Conservation (phyloP, 2,329 filamentous ascomycete species). For the Apiospora hydei region DNA sequence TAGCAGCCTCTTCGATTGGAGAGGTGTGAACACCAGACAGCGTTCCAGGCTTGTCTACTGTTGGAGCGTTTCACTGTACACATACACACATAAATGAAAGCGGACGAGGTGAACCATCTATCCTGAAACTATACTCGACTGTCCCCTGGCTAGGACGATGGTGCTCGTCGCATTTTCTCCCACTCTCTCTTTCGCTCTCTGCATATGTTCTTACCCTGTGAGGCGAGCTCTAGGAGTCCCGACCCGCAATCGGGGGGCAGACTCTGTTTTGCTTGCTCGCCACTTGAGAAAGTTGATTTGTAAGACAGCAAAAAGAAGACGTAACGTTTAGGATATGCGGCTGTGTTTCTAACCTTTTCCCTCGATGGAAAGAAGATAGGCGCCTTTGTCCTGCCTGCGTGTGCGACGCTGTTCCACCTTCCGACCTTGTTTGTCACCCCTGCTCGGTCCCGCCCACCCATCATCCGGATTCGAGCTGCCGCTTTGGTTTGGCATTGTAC, state of each 20-base stretch:
- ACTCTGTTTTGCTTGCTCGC: background rate
- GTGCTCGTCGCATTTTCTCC: background rate
- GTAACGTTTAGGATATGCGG: background rate
- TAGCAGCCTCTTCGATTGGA: background rate
- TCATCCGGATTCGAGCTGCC: conserved; percentile 16
- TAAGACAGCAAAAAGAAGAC: background rate
- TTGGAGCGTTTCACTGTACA: background rate
- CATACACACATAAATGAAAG: background rate
- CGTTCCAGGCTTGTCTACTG: conserved; percentile 1
- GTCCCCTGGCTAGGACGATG: background rate
- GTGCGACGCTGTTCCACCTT: conserved; percentile 16
- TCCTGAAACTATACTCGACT: background rate
- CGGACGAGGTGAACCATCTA: background rate
- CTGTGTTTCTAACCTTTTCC: background rate
- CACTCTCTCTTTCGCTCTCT: background rate
- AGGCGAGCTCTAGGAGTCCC: background rate
- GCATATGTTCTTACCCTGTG: background rate
- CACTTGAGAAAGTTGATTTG: background rate
- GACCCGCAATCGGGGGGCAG: background rate
- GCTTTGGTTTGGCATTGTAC: background rate
- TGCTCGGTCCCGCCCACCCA: conserved; percentile 6
- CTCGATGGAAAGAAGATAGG: background rate
- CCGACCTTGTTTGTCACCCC: conserved; percentile 14
- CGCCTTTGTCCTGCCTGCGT: background rate
- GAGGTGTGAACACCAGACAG: background rate